Conservation (phyloP, 176 grass and related monocot species). For the Ensete ventricosum region DNA sequence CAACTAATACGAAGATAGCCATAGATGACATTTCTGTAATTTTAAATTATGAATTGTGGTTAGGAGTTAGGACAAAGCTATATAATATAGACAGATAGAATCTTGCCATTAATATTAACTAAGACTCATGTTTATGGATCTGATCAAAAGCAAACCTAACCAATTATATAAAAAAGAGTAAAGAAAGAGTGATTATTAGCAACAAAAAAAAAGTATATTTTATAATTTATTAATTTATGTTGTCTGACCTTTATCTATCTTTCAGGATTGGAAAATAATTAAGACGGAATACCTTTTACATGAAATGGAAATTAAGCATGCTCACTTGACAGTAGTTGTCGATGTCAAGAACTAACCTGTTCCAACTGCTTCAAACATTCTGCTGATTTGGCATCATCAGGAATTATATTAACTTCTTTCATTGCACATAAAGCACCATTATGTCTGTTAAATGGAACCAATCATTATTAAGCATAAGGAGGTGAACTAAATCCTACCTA, state of each 20-base stretch:
- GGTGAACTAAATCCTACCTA: background rate
- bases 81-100: no score
- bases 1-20: background rate
- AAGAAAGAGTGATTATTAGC: no score
- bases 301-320: background rate
- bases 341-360: constrained; percentile 42
- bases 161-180: no score
- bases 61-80: no score
- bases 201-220: no score
- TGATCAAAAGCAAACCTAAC: no score
- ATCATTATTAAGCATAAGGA: background rate
- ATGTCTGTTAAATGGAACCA: constrained; percentile 36
- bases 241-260: no score
- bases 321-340: background rate
- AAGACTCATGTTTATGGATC: no score
- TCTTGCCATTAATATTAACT: no score
- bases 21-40: no score
- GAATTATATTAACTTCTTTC: constrained; percentile 98
- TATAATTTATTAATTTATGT: no score
- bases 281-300: background rate
- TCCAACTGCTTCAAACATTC: constrained; percentile 88
- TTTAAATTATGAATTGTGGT: no score
- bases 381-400: constrained; percentile 79
- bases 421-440: constrained; percentile 96
- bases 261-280: background rate